phyloP scores from a whole-genome alignment of 805 yeast species.

The Scheffersomyces lignosus region DNA sequence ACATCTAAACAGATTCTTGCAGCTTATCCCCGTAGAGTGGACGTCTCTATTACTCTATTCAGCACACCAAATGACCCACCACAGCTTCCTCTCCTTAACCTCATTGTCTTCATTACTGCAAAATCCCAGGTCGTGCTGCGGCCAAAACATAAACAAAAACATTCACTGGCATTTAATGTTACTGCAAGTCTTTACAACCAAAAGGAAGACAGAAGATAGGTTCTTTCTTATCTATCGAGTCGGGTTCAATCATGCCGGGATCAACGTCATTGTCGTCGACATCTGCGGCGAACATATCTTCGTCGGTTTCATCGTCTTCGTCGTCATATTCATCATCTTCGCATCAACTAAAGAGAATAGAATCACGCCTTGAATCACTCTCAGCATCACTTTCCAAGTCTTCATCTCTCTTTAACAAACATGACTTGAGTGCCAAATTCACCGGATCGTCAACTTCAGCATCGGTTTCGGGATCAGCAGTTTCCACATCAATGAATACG shows the following conservation, averaged over 20 bases:
- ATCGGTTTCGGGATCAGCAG: background rate
- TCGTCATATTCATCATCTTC: conserved; percentile 7
- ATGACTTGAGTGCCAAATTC: conserved; percentile 8
- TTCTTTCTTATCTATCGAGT: no score
- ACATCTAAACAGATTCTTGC: no score
- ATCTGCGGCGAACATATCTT: background rate
- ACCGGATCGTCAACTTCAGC: conserved; percentile 3
- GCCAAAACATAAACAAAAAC: no score
- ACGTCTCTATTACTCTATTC: no score
- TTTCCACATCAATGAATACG: background rate
- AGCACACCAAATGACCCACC: no score
- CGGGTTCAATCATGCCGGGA: background rate
- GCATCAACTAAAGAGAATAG: conserved; percentile 18
- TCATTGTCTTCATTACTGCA: no score
- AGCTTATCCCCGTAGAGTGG: no score
- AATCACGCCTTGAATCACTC: conserved; percentile 19
- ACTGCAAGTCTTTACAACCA: no score
- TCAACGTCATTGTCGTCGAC: background rate
- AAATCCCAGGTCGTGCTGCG: no score
- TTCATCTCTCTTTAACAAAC: conserved; percentile 2
- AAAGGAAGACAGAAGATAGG: no score
- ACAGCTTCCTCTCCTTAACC: no score
- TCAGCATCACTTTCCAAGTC: conserved; percentile 11
- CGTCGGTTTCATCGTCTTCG: background rate
- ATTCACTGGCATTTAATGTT: no score